Evolutionary conservation across 148 eudicot genomes (phyloP).

Genomic region (Vaccinium corymbosum): DNA sequence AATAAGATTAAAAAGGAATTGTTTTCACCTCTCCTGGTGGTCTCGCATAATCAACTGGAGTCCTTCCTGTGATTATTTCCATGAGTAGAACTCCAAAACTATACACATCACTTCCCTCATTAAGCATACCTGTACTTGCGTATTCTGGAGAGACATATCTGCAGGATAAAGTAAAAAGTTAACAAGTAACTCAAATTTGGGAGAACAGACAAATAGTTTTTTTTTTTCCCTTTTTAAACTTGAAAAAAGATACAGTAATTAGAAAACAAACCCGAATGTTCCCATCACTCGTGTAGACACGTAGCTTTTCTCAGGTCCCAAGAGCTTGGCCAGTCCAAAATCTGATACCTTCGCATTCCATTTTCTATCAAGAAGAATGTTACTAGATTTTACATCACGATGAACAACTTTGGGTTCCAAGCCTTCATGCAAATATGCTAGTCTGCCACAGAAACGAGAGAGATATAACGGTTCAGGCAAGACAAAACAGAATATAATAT

Average conservation of each 20-base stretch:
- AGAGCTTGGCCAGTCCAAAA: constrained; percentile 89
- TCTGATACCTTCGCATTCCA: constrained; percentile 93
- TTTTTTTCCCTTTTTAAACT: not conserved
- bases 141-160: constrained; percentile 98
- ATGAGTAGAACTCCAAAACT: constrained; percentile 91
- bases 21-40: constrained; percentile 82
- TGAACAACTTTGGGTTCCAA: constrained; percentile 98
- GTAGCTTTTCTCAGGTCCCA: constrained; percentile 87
- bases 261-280: constrained; percentile 65
- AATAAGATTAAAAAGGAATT: not conserved
- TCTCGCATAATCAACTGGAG: constrained; percentile 85
- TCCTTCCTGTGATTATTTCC: constrained; percentile 87
- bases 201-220: not conserved
- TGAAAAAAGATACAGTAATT: not conserved
- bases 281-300: constrained; percentile 98
- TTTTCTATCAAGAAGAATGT: constrained; percentile 79
- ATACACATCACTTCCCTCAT: constrained; percentile 84
- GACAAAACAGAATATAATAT: not conserved
- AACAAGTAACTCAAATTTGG: not conserved
- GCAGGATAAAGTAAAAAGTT: constrained; percentile 12
- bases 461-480: not conserved
- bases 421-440: constrained; percentile 95
- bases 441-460: constrained; percentile 33
- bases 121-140: constrained; percentile 98
- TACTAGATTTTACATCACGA: constrained; percentile 95